Conservation (phyloP, 2,329 filamentous ascomycete species). For the Claviceps sorghi region DNA sequence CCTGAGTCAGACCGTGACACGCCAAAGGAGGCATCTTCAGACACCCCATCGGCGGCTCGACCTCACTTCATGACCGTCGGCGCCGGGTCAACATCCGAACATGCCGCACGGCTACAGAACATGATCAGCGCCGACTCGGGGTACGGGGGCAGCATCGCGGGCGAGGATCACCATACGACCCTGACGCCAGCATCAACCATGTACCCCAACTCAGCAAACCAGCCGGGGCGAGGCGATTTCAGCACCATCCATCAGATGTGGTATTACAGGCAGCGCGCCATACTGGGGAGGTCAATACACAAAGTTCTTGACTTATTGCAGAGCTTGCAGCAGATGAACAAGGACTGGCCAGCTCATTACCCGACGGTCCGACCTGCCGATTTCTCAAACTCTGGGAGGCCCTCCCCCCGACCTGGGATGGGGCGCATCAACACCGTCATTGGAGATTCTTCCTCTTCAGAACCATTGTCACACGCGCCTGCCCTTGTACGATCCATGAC, state of each 20-base stretch:
- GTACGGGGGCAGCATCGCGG: constrained; percentile 68
- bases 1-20: constrained; percentile 17
- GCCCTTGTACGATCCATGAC: constrained; percentile 57
- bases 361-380: constrained; percentile 61
- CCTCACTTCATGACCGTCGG: constrained; percentile 83
- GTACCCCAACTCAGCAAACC: constrained; percentile 31
- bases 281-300: constrained; percentile 76
- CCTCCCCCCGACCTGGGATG: constrained; percentile 45
- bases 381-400: constrained; percentile 25
- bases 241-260: constrained; percentile 84
- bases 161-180: constrained; percentile 36
- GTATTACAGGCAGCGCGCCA: constrained; percentile 84
- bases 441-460: constrained; percentile 28
- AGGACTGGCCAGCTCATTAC: constrained; percentile 88
- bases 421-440: constrained; percentile 48
- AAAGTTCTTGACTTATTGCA: constrained; percentile 72
- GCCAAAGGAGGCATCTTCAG: constrained; percentile 11
- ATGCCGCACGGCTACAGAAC: constrained; percentile 65
- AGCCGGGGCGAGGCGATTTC: constrained; percentile 39
- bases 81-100: constrained; percentile 63
- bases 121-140: constrained; percentile 81
- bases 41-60: constrained; percentile 16
- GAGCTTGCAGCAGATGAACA: constrained; percentile 75
- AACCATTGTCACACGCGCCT: constrained; percentile 28
- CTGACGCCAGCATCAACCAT: constrained; percentile 1